A percentile compares a stretch with the other conserved stretches of the same genome.
These are phyloP conservation scores for Clitoria ternatea DNA, from an alignment of 306 rosid genomes.

Conservation along the genomic window DNA sequence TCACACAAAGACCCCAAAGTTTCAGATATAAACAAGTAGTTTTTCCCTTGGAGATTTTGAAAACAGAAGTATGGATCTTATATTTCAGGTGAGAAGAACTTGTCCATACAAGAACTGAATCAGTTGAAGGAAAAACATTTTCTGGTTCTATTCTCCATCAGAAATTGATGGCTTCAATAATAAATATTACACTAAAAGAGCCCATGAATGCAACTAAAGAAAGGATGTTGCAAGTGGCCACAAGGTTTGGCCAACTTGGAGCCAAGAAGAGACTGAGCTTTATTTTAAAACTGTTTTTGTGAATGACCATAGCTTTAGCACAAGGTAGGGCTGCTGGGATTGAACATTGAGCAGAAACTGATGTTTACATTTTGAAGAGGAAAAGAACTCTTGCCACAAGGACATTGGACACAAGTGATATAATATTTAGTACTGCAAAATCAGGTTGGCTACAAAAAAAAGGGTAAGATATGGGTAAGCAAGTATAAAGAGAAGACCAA, in stretches of 20 bases:
- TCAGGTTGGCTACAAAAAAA: not conserved
- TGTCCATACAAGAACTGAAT: conserved; percentile 1
- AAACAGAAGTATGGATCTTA: conserved; percentile 1
- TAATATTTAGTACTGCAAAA: not conserved
- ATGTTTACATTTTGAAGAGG: not conserved
- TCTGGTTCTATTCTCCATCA: not conserved
- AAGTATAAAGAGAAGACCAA: not conserved
- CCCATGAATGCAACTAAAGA: conserved; percentile 1
- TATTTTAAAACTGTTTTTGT: not conserved
- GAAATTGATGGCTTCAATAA: conserved; percentile 5
- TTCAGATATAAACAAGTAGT: not conserved
- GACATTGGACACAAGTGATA: not conserved
- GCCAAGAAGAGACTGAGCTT: not conserved
- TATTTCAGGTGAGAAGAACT: conserved; percentile 11
- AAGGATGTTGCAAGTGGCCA: not conserved
- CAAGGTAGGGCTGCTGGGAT: not conserved
- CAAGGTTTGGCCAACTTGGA: not conserved
- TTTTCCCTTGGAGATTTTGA: not conserved
- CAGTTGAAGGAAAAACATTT: conserved; percentile 2
- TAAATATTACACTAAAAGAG: not conserved
- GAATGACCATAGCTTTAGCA: not conserved
- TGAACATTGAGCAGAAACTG: conserved; percentile 1
- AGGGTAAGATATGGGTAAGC: not conserved
- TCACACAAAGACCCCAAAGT: conserved; percentile 21
- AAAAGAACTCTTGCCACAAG: not conserved